Base-by-base conservation (phyloP, 2,329 filamentous ascomycete genomes). In the Pseudopyricularia javanii region DNA sequence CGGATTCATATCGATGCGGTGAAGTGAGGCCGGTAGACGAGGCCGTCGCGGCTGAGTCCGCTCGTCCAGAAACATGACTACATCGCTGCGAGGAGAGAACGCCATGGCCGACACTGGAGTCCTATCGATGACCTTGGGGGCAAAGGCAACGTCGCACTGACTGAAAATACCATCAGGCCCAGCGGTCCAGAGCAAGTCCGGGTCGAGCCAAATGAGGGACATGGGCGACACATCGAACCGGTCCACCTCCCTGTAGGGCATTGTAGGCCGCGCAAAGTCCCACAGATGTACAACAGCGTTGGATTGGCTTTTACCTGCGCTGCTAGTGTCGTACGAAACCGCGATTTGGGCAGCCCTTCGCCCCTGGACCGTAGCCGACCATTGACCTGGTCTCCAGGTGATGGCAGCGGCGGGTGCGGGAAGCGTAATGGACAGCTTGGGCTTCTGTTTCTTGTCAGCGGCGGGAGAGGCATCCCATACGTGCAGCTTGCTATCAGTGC, bases 241-340 rank as follows among this genome's bases (percentile, higher is more conserved):
- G 54, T 82, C 77, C 48, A 86, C 74, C 58, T 83, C 78, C 57
- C 83, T 83, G 61, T 82, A 85, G 0, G 82, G 81, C 70, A 86
- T 75, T 1, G 80, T 78, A 1, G 82, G 80, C 32, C 83, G 72
- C 7, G 80, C 82, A n/a, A 86, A 66, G 61, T 86, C 83, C 81
- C 82, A 86, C 20, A 86, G 71, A 54, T 86, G 81, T 14, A 85
- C 79, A 0, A 74, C 70, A 28, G 73, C 77, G 45, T 78, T 76
- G 43, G 79, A 80, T 52, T 75, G 75, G 8, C 74, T 71, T 54
- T 74, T 75, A 14, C 47, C 47, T 30, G 47, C 47, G 45, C 72
- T 64, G 58, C 74, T 74, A 43, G 70, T 70, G 58, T 80, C 79
- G 60, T 85, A 83, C 1, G 78, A 72, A 2, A 84, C 75, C 2